Conservation (phyloP, 106 monocot genomes). For the Dioscorea dumetorum region DNA sequence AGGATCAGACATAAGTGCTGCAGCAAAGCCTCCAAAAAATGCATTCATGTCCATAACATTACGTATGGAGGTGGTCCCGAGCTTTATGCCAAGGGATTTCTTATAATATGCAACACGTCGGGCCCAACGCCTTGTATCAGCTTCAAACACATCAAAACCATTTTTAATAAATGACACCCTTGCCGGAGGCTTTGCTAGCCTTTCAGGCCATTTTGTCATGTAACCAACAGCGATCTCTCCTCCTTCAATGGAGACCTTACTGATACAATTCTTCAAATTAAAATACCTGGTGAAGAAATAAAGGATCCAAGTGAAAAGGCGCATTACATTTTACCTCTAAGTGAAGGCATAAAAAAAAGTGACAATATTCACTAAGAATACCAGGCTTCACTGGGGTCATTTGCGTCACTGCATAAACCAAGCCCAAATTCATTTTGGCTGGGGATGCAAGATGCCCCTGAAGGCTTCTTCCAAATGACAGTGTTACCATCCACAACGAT, state of each 20-base stretch:
- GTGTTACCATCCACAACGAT: constrained; percentile 90
- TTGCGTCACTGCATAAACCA: constrained; percentile 39
- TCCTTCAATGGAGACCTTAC: constrained; percentile 15
- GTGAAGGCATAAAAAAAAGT: neutral
- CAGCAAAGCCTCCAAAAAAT: constrained; percentile 88
- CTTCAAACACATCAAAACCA: constrained; percentile 61
- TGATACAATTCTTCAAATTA: constrained; percentile 73
- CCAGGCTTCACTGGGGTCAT: constrained; percentile 89
- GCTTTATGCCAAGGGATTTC: constrained; percentile 60
- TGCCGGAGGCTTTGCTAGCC: constrained; percentile 40
- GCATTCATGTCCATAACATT: constrained; percentile 99
- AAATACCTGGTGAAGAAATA: constrained; percentile 42
- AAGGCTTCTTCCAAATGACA: constrained; percentile 87
- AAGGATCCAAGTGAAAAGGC: too few relatives aligned
- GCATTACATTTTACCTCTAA: too few relatives aligned
- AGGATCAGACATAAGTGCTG: constrained; percentile 54
- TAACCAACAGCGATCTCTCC: constrained; percentile 43
- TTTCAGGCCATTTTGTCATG: constrained; percentile 76
- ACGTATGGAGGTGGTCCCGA: constrained; percentile 48
- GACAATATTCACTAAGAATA: constrained; percentile 10
- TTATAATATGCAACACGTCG: constrained; percentile 75
- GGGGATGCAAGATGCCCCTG: constrained; percentile 38
- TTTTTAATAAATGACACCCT: constrained; percentile 61
- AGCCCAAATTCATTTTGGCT: constrained; percentile 64
- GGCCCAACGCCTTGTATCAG: constrained; percentile 60